Evolutionary conservation across 2,329 filamentous ascomycete species (phyloP).

Genomic region (Colletotrichum magnum): DNA sequence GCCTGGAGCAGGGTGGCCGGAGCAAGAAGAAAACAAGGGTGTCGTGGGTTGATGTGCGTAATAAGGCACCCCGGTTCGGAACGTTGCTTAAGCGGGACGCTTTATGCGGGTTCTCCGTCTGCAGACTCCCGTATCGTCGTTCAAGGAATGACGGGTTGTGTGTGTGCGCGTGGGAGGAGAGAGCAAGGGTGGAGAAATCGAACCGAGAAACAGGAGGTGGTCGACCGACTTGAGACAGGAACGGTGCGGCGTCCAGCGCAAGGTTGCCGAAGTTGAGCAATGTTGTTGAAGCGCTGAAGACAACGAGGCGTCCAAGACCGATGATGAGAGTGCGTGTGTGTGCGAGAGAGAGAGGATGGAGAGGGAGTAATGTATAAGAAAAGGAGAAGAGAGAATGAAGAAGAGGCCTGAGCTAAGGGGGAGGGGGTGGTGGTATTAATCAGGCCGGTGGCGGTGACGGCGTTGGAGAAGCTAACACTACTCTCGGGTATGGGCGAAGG

Average conservation of each 20-base stretch:
- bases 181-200: slow-evolving; percentile 20
- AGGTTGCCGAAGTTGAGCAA: slow-evolving; percentile 39
- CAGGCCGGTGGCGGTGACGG: slow-evolving; percentile 36
- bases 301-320: slow-evolving; percentile 19
- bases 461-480: slow-evolving; percentile 27
- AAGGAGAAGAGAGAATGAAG: slow-evolving; percentile 26
- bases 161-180: background rate
- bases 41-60: slow-evolving; percentile 30
- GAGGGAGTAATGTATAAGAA: slow-evolving; percentile 13
- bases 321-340: background rate
- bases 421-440: slow-evolving; percentile 38
- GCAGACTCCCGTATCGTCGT: slow-evolving; percentile 33
- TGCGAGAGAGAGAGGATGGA: slow-evolving; percentile 6
- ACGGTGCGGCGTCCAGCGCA: slow-evolving; percentile 41
- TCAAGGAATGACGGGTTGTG: slow-evolving; percentile 22
- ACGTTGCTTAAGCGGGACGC: slow-evolving; percentile 35
- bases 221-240: slow-evolving; percentile 37
- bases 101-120: slow-evolving; percentile 36
- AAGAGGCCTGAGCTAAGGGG: slow-evolving; percentile 37
- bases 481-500: slow-evolving; percentile 5
- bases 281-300: slow-evolving; percentile 35
- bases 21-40: slow-evolving; percentile 34
- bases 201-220: slow-evolving; percentile 35
- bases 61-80: slow-evolving; percentile 35
- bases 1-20: slow-evolving; percentile 14